Base-by-base conservation (phyloP, 2,329 filamentous ascomycete species). In the Alternaria longipes region DNA sequence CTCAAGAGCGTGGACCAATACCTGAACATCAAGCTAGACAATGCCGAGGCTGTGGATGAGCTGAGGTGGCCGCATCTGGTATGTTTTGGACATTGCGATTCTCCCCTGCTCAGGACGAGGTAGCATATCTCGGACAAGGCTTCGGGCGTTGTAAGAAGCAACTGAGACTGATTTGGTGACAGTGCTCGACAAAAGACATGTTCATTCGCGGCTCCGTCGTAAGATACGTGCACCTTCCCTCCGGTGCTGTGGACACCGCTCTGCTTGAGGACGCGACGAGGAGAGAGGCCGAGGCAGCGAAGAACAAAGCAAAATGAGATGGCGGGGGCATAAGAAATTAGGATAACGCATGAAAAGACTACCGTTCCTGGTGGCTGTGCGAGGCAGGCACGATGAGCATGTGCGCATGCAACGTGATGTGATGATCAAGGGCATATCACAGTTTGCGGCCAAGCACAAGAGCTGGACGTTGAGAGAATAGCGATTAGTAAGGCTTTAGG, bases 1-100 rank as follows among this genome's bases (percentile, higher is more conserved):
- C 86, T 99, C 69, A 99, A 98, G 85, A 96, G 92, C 76, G 94
- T 99, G 69, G 95, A 99, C 79, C 95, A 98, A 84, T 99, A 97
- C 82, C 88, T 99, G 76, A 99, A 99, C 83, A 97, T 99, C 83
- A 98, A 98, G 85, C 88, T 99, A 52, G 95, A 99, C 76, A 93
- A 97, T 76, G 96, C 98, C 63, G 87, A 90, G 65, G 94, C 98
- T 32, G 87, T 97, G 26, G 94, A 99, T 69, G 93, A 98, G 82
- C 83, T 95, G 76, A 93, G 94, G 81, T 98, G 97, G 79, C 95
- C 95, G 52, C 95, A 99, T 81, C 82, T 99, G 80, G 92, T 94
- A 69, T 14, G 73, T 68, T 16, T 41, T 9, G 24, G 14, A 16
- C 47, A 45, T n/a, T 8, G 49, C 20, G 30, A 26, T 28, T n/a